Evolutionary conservation across 441 rosid species (phyloP), one percentile per base, ranked within the genome.

Genomic region (Flueggea neowawraea): DNA sequence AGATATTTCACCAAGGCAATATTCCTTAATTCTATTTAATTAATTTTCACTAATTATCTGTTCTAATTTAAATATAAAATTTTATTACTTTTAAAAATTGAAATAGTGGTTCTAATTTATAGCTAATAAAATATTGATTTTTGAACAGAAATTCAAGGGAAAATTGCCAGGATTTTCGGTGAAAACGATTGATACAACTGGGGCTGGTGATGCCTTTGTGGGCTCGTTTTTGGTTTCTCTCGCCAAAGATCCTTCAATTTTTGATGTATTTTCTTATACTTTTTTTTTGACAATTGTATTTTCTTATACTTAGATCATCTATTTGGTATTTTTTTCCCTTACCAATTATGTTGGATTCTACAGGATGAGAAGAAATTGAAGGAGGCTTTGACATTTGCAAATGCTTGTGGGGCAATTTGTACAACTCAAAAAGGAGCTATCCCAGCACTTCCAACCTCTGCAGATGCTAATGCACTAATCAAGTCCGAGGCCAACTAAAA

Each of bases 131-230:
- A 22, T 22, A 22, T 22, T 22, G 28, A 22, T 22, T 22, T 22
- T 22, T 22, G 1, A 2, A 14, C 76, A 87, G 91, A 71, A 59
- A 52, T 85, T 84, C 73, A 89, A 76, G 73, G 89, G 94, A 48
- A 75, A 47, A 48, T 74, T 85, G 12, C 15, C 58, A 1, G 88
- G 96, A 0, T 83, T 69, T 53, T 13, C 81, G 8, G 91, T 87
- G 75, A 83, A 83, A 16, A 55, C 87, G 6, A 64, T 87, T 16
- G 96, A 87, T 43, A 82, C 91, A 48, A 89, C 93, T 6, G 93
- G 96, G 12, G 91, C 93, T 58, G 93, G 93, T 36, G 93, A 89
- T 71, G 62, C 93, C 17, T 89, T 89, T 66, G 96, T 89, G 31
- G 93, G 93, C 36, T 52, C 93, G 14, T 39, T 85, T 53, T 73